phyloP scores from a whole-genome alignment of 1,284 basidiomycete genomes.

The Rhodotorula sp. region DNA sequence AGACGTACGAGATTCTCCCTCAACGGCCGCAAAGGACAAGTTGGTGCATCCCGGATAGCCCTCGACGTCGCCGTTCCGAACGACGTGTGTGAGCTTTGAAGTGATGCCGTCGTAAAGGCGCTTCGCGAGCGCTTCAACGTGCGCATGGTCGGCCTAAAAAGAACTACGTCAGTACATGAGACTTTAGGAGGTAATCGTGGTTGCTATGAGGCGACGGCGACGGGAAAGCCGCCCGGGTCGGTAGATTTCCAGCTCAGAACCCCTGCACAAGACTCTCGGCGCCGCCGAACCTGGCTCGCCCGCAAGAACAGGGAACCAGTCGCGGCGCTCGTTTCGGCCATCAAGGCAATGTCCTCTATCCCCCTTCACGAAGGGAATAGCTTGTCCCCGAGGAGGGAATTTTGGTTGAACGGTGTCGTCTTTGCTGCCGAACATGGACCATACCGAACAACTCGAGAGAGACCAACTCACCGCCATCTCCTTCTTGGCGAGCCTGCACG shows the following conservation, averaged over 20 bases:
- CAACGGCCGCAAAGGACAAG: conserved; percentile 25
- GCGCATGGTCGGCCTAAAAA: conserved; percentile 72
- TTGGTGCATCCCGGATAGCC: conserved; percentile 53
- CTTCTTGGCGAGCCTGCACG: conserved; percentile 81
- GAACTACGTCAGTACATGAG: too few relatives aligned
- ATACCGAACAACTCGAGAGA: not conserved
- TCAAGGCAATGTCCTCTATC: not conserved
- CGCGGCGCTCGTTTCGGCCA: conserved; percentile 31
- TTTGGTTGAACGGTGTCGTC: conserved; percentile 45
- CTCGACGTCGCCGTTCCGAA: conserved; percentile 85
- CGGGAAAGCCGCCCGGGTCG: not conserved
- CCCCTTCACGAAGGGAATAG: not conserved
- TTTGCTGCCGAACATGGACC: conserved; percentile 53
- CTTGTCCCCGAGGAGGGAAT: not conserved
- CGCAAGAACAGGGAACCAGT: too few relatives aligned
- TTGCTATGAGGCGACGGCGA: not conserved
- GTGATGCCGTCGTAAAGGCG: conserved; percentile 80
- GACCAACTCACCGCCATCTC: conserved; percentile 81
- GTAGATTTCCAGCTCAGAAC: conserved; percentile 64
- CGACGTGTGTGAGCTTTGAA: conserved; percentile 78
- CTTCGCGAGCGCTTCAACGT: conserved; percentile 72
- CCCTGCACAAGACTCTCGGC: conserved; percentile 57
- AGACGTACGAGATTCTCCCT: conserved; percentile 32
- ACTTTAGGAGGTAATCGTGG: conserved; percentile 27
- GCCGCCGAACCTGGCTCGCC: conserved; percentile 3